Percentiles rank a stretch among this genome's conserved stretches.
Conservation (phyloP, 768 basidiomycete species). For the Pleurotus ostreatus region DNA sequence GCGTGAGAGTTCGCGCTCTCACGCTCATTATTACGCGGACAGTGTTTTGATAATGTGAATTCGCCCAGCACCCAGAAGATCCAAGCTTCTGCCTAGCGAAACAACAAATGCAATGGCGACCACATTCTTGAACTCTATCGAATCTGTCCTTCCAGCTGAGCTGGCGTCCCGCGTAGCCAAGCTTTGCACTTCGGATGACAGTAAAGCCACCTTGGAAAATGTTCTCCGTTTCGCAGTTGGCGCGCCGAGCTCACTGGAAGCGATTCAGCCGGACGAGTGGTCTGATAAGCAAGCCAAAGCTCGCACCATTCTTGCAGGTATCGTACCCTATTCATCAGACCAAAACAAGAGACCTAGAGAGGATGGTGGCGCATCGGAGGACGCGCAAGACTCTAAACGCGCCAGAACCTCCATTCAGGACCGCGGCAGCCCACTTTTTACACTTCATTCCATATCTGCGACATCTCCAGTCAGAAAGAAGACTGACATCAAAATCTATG, state of each 20-base stretch:
- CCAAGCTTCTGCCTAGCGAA: not conserved
- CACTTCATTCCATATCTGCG: constrained; percentile 62
- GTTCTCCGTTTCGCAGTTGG: constrained; percentile 40
- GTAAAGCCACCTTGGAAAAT: constrained; percentile 34
- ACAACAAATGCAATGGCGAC: not conserved
- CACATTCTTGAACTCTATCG: constrained; percentile 15
- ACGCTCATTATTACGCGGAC: no score
- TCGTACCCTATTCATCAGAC: constrained; percentile 21
- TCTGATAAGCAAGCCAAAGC: constrained; percentile 29
- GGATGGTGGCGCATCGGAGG: constrained; percentile 17
- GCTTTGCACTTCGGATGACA: constrained; percentile 27
- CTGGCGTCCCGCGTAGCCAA: constrained; percentile 27
- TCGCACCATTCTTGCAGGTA: constrained; percentile 22
- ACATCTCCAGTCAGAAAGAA: constrained; percentile 77
- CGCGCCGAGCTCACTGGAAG: constrained; percentile 29
- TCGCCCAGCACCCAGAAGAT: no score
- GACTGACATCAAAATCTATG: constrained; percentile 58
- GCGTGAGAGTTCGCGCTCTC: no score
- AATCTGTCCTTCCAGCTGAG: constrained; percentile 29
- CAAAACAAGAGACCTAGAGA: constrained; percentile 30
- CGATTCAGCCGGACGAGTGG: constrained; percentile 31
- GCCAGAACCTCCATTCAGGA: constrained; percentile 13
- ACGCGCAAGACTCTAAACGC: constrained; percentile 28
- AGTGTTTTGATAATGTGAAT: no score
- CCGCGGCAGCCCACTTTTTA: constrained; percentile 44